phyloP scores from a whole-genome alignment of 768 basidiomycete genomes.

The Xanthoconium purpureum region DNA sequence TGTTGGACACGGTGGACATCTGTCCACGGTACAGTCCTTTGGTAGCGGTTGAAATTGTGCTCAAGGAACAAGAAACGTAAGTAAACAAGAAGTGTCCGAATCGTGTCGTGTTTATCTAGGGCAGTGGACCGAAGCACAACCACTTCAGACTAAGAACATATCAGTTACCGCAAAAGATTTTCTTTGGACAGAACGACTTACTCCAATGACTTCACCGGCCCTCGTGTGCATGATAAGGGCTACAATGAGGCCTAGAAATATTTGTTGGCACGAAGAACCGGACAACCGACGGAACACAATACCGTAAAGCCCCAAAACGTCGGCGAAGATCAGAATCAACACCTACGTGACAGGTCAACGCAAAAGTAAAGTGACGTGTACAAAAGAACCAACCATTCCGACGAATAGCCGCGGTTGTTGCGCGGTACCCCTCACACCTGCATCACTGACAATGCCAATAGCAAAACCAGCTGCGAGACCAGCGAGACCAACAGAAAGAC shows the following conservation, averaged over 20 bases:
- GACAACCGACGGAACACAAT: not conserved
- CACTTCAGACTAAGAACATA: slow-evolving; percentile 22
- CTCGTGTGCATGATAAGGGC: slow-evolving; percentile 62
- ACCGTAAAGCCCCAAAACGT: too few relatives aligned
- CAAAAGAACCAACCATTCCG: too few relatives aligned
- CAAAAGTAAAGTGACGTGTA: too few relatives aligned
- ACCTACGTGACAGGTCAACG: too few relatives aligned
- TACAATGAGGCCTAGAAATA: not conserved
- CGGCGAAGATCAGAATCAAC: too few relatives aligned
- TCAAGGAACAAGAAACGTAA: not conserved
- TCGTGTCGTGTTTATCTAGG: not conserved
- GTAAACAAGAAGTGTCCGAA: not conserved
- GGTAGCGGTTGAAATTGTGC: not conserved
- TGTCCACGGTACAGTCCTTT: not conserved
- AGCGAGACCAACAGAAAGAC: too few relatives aligned
- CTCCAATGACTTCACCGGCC: slow-evolving; percentile 33
- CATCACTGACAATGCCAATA: slow-evolving; percentile 98
- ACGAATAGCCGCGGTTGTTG: slow-evolving; percentile 37
- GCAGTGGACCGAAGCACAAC: not conserved
- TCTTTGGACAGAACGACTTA: not conserved
- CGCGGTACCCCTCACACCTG: slow-evolving; percentile 96
- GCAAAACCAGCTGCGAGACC: too few relatives aligned
- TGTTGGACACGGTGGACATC: too few relatives aligned
- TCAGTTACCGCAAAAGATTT: not conserved
- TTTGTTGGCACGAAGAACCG: not conserved